phyloP scores from a whole-genome alignment of 768 basidiomycete genomes.

The Boletellus ananas region DNA sequence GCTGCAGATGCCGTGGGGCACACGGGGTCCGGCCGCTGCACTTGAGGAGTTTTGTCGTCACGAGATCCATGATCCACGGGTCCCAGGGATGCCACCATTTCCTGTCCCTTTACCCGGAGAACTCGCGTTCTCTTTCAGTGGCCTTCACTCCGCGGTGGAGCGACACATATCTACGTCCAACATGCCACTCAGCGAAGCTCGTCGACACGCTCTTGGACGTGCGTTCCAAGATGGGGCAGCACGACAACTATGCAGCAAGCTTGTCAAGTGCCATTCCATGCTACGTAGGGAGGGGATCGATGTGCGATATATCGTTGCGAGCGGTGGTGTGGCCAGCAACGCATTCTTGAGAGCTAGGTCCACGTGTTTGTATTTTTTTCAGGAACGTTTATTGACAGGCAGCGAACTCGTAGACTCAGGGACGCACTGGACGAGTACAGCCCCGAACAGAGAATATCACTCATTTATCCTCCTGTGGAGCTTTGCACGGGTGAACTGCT shows the following conservation, averaged over 20 bases:
- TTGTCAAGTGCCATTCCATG: constrained; percentile 33
- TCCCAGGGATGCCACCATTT: constrained; percentile 36
- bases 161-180: constrained; percentile 44
- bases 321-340: constrained; percentile 95
- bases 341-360: constrained; percentile 61
- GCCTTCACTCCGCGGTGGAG: constrained; percentile 69
- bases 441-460: constrained; percentile 34
- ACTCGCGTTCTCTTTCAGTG: constrained; percentile 75
- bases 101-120: constrained; percentile 49
- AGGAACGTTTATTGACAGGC: constrained; percentile 1
- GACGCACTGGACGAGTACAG: constrained; percentile 25
- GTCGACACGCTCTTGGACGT: constrained; percentile 50
- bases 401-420: constrained; percentile 28
- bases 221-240: constrained; percentile 73
- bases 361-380: constrained; percentile 11
- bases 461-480: constrained; percentile 71
- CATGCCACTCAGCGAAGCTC: constrained; percentile 27
- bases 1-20: constrained; percentile 61
- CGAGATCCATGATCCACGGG: constrained; percentile 15
- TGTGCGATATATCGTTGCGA: constrained; percentile 67
- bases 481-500: constrained; percentile 72
- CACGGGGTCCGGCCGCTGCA: constrained; percentile 71
- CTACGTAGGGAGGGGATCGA: constrained; percentile 47
- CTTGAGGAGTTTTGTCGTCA: constrained; percentile 65
- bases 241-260: constrained; percentile 71